Conservation (phyloP, 164 flowering plant species). For the Tetracentron sinense region DNA sequence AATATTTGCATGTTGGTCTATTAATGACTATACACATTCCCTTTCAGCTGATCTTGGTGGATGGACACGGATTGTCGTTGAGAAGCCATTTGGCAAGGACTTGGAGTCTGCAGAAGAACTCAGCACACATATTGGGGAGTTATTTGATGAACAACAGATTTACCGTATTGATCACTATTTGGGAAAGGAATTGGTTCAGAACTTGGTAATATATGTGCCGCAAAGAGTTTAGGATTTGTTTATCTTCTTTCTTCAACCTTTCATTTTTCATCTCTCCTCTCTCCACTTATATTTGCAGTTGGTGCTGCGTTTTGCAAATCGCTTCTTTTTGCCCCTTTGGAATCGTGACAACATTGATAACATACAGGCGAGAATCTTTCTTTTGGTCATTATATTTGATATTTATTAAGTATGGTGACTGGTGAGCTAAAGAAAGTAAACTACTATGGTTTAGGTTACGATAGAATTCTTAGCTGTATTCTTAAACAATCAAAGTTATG, state of each 20-base stretch:
- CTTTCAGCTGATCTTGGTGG: constrained; percentile 93
- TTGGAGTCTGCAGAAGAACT: constrained; percentile 78
- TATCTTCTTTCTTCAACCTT: neutral
- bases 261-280: constrained; percentile 6
- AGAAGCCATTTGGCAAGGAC: constrained; percentile 98
- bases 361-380: constrained; percentile 49
- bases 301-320: constrained; percentile 84
- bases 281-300: constrained; percentile 38
- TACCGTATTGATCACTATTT: constrained; percentile 98
- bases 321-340: constrained; percentile 74
- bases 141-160: constrained; percentile 86
- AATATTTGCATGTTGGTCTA: neutral
- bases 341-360: constrained; percentile 70
- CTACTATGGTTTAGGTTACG: neutral
- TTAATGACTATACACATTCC: neutral
- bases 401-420: neutral
- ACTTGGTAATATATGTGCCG: constrained; percentile 56
- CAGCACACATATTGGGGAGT: constrained; percentile 82
- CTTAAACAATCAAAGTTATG: neutral
- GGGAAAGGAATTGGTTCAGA: constrained; percentile 98
- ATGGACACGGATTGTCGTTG: constrained; percentile 96
- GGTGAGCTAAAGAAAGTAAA: too few species aligned
- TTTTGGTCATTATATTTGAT: neutral
- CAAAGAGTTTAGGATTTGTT: neutral
- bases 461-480: neutral